phyloP scores from a whole-genome alignment of 2,329 filamentous ascomycete species.

The Pestalotiopsis sp. region DNA sequence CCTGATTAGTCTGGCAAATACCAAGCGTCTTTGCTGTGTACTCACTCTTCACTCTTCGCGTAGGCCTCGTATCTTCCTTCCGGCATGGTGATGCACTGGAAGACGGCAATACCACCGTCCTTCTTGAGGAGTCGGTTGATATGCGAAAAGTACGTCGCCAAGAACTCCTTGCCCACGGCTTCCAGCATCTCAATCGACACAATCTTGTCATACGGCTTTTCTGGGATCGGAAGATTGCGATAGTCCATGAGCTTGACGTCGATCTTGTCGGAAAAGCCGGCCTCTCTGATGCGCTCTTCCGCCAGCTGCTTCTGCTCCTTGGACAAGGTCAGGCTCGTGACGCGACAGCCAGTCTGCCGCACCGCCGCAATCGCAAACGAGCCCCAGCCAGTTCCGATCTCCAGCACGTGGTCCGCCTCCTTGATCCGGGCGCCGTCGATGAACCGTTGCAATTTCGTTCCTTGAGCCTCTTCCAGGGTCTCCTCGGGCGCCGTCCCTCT shows the following conservation, averaged over 20 bases:
- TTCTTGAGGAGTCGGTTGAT: slow-evolving; percentile 67
- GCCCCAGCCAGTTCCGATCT: slow-evolving; percentile 79
- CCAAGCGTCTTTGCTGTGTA: slow-evolving; percentile 12
- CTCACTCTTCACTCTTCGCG: slow-evolving; percentile 64
- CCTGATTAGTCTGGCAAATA: background rate
- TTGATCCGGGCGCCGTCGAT: slow-evolving; percentile 68
- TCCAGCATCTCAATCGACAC: slow-evolving; percentile 80
- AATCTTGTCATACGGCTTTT: slow-evolving; percentile 67
- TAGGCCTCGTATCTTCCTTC: slow-evolving; percentile 69
- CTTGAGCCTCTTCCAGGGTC: slow-evolving; percentile 66
- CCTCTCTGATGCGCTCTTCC: slow-evolving; percentile 63
- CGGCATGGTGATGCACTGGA: slow-evolving; percentile 80
- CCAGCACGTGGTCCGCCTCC: slow-evolving; percentile 67
- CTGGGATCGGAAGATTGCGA: slow-evolving; percentile 58
- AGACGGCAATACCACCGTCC: slow-evolving; percentile 67
- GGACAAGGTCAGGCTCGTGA: slow-evolving; percentile 70
- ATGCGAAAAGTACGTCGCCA: slow-evolving; percentile 68
- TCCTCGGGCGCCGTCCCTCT: slow-evolving; percentile 48
- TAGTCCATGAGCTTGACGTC: slow-evolving; percentile 72
- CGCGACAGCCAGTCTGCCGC: slow-evolving; percentile 64
- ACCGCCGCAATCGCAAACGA: slow-evolving; percentile 74
- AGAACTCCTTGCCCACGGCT: slow-evolving; percentile 69
- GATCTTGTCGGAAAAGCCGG: slow-evolving; percentile 62
- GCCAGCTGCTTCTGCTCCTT: slow-evolving; percentile 71
- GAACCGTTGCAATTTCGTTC: slow-evolving; percentile 67